Evolutionary conservation across 768 basidiomycete species (phyloP).

Genomic region (Trametes cubensis): DNA sequence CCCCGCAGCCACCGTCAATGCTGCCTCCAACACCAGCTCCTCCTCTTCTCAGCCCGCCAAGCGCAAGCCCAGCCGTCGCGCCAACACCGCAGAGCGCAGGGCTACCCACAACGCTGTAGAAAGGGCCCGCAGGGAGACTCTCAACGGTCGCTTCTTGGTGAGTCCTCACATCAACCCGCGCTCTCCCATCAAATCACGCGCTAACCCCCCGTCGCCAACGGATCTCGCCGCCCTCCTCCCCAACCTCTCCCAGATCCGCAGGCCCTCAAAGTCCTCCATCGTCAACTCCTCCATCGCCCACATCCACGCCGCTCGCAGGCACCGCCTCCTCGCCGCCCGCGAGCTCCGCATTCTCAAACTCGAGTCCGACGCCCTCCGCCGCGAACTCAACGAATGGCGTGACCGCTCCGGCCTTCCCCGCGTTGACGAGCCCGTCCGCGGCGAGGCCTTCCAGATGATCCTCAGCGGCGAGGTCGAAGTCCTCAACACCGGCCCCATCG

Average conservation of each 20-base stretch:
- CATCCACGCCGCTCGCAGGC: slow-evolving; percentile 79
- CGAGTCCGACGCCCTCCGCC: slow-evolving; percentile 85
- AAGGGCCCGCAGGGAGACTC: slow-evolving; percentile 80
- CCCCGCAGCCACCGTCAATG: slow-evolving; percentile 22
- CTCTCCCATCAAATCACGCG: slow-evolving; percentile 23
- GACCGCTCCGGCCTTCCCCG: slow-evolving; percentile 70
- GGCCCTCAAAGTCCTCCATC: slow-evolving; percentile 95
- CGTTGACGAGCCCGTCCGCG: slow-evolving; percentile 72
- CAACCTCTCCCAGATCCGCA: slow-evolving; percentile 85
- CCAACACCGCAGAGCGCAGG: slow-evolving; percentile 95
- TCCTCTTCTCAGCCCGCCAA: slow-evolving; percentile 47
- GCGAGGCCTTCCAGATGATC: slow-evolving; percentile 73
- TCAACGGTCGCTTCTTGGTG: slow-evolving; percentile 91
- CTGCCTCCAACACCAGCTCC: slow-evolving; percentile 24
- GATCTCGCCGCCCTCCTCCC: slow-evolving; percentile 91
- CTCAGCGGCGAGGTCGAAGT: slow-evolving; percentile 73
- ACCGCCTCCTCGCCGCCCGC: slow-evolving; percentile 77
- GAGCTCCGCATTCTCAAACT: slow-evolving; percentile 78
- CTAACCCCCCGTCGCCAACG: slow-evolving; percentile 41
- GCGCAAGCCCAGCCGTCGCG: slow-evolving; percentile 84
- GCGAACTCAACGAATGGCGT: slow-evolving; percentile 94
- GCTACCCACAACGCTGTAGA: slow-evolving; percentile 98
- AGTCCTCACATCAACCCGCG: slow-evolving; percentile 32
- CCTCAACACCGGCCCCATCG: slow-evolving; percentile 47
- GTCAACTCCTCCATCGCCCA: slow-evolving; percentile 95